These are phyloP conservation scores for Mycena citricolor DNA, from an alignment of 1,284 basidiomycete species.

Conservation along the genomic window DNA sequence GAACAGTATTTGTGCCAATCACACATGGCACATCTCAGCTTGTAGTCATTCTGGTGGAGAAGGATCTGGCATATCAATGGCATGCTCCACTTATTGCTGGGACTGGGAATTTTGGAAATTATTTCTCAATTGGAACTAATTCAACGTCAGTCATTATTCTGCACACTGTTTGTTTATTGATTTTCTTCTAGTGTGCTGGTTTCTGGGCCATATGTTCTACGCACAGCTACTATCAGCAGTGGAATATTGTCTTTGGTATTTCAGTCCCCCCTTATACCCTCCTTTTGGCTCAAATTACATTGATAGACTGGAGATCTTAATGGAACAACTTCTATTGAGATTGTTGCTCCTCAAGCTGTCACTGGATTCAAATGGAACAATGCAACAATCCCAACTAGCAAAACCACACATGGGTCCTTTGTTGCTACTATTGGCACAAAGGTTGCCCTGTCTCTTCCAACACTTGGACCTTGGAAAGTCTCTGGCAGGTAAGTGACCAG, in stretches of 20 bases:
- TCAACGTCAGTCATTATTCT: slow-evolving; percentile 32
- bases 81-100: slow-evolving; percentile 45
- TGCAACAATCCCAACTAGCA: slow-evolving; percentile 23
- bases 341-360: slow-evolving; percentile 41
- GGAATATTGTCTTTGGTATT: slow-evolving; percentile 38
- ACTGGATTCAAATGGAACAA: slow-evolving; percentile 47
- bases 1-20: slow-evolving; percentile 37
- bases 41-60: slow-evolving; percentile 44
- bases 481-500: slow-evolving; percentile 36
- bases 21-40: slow-evolving; percentile 29
- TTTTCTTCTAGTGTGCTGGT: slow-evolving; percentile 42
- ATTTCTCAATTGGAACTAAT: slow-evolving; percentile 51
- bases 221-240: slow-evolving; percentile 40
- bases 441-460: slow-evolving; percentile 33
- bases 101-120: slow-evolving; percentile 38
- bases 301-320: slow-evolving; percentile 47
- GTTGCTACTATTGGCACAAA: slow-evolving; percentile 27
- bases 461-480: slow-evolving; percentile 46
- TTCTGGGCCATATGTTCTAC: slow-evolving; percentile 50
- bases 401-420: slow-evolving; percentile 34
- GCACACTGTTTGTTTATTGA: neutral
- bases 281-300: neutral
- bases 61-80: slow-evolving; percentile 45
- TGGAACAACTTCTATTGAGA: slow-evolving; percentile 44
- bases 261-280: too few relatives aligned